phyloP scores from a whole-genome alignment of 192 early-diverging fungal genomes.

The Umbelopsis sp. region DNA sequence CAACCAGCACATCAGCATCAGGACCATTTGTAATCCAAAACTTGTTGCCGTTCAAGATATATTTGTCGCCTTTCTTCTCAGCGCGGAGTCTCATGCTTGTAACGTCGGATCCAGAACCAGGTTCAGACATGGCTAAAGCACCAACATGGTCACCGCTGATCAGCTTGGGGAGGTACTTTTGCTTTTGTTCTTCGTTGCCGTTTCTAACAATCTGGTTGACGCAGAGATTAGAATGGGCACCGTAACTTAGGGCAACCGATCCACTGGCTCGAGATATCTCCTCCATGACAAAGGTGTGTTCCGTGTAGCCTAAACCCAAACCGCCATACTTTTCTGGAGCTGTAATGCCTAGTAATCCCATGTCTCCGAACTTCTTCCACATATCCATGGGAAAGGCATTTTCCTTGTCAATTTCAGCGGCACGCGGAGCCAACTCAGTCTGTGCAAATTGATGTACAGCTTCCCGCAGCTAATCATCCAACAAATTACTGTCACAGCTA shows the following conservation, averaged over 20 bases:
- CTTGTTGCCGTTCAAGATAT: constrained; percentile 88
- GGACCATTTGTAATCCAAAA: constrained; percentile 98
- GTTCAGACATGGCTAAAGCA: constrained; percentile 94
- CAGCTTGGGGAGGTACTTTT: constrained; percentile 88
- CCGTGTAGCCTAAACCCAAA: constrained; percentile 85
- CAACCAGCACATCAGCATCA: constrained; percentile 86
- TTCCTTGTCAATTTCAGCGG: constrained; percentile 78
- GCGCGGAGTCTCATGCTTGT: constrained; percentile 88
- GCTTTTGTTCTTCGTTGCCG: constrained; percentile 83
- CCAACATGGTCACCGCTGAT: constrained; percentile 89
- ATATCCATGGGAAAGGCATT: constrained; percentile 93
- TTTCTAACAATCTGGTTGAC: constrained; percentile 96
- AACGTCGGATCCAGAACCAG: constrained; percentile 88
- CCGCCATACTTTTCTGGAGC: constrained; percentile 88
- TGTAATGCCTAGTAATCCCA: constrained; percentile 94
- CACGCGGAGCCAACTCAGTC: constrained; percentile 80
- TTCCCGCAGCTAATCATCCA: constrained; percentile 59
- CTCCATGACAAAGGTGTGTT: constrained; percentile 92
- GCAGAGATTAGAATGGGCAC: constrained; percentile 96
- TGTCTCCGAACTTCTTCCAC: constrained; percentile 96
- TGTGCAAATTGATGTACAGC: constrained; percentile 77
- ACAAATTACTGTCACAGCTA: neutral
- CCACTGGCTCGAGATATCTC: constrained; percentile 89
- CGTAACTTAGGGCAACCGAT: constrained; percentile 89
- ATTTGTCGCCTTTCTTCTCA: constrained; percentile 80